Percentiles rank a stretch among this genome's conserved stretches.
phyloP scores from a whole-genome alignment of 2,329 filamentous ascomycete genomes.

The Furcasterigmium furcatum region DNA sequence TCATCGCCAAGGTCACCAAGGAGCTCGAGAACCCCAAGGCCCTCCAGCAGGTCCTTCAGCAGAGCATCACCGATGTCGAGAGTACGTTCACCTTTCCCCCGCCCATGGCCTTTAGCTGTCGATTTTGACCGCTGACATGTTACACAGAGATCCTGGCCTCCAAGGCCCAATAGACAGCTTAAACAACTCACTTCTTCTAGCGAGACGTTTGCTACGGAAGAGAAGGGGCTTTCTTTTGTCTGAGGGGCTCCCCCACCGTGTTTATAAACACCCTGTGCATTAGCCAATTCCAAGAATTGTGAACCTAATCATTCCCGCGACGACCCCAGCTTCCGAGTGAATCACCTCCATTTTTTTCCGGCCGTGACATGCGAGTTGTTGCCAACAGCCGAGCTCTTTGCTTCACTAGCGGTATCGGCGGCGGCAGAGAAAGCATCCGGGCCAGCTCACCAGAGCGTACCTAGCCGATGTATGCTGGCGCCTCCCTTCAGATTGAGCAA shows the following conservation, averaged over 20 bases:
- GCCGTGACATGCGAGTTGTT: no score
- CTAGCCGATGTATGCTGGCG: no score
- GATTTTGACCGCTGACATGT: background rate
- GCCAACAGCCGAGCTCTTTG: no score
- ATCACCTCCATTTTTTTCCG: no score
- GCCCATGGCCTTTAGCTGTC: background rate
- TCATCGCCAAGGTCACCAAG: constrained; percentile 98
- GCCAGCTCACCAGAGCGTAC: no score
- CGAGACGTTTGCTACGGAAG: constrained; percentile 1
- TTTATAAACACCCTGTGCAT: constrained; percentile 59
- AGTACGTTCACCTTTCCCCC: constrained; percentile 51
- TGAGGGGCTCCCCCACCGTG: constrained; percentile 34
- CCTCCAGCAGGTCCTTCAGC: constrained; percentile 95
- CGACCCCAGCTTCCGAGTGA: no score
- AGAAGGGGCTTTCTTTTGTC: constrained; percentile 47
- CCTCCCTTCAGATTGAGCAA: no score
- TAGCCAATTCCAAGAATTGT: constrained; percentile 46
- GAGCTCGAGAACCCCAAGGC: constrained; percentile 97
- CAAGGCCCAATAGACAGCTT: constrained; percentile 57
- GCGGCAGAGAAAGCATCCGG: no score
- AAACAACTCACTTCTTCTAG: background rate
- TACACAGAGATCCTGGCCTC: constrained; percentile 56
- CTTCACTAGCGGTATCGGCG: no score
- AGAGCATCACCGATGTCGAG: constrained; percentile 95
- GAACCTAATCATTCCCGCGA: constrained; percentile 1